These are phyloP conservation scores for Cryoendolithus antarcticus DNA, from an alignment of 2,329 filamentous ascomycete species.

Conservation along the genomic window DNA sequence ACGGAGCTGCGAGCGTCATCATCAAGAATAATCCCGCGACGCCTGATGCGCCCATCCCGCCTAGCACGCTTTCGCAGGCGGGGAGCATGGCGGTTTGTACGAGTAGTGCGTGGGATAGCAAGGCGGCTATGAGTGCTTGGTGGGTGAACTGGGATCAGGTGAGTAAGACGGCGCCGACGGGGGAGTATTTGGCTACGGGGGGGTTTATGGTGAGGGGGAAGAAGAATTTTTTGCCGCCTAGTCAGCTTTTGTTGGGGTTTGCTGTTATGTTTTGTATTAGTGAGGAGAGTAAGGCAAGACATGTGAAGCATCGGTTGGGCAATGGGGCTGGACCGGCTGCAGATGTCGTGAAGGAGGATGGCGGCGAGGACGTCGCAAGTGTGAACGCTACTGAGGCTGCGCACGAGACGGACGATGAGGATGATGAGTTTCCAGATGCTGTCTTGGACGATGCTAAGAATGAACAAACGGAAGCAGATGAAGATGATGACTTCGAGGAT, in stretches of 20 bases:
- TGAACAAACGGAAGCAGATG: constrained; percentile 10
- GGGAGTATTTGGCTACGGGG: constrained; percentile 68
- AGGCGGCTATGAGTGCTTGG: constrained; percentile 90
- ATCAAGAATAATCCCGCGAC: constrained; percentile 76
- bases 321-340: constrained; percentile 15
- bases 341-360: constrained; percentile 19
- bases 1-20: constrained; percentile 71
- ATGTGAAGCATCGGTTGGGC: constrained; percentile 60
- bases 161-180: constrained; percentile 66
- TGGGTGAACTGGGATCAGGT: constrained; percentile 90
- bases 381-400: constrained; percentile 25
- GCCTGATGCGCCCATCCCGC: constrained; percentile 76
- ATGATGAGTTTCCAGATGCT: constrained; percentile 31
- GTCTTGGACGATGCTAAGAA: constrained; percentile 15
- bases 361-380: constrained; percentile 17
- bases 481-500: constrained; percentile 10
- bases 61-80: constrained; percentile 81
- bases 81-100: constrained; percentile 74
- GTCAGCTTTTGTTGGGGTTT: constrained; percentile 77
- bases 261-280: constrained; percentile 80
- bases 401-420: constrained; percentile 19
- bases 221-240: constrained; percentile 84
- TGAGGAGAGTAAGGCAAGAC: constrained; percentile 70
- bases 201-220: constrained; percentile 71
- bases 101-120: constrained; percentile 89